A percentile compares a stretch with the other conserved stretches of the same genome.
Evolutionary conservation across 176 grass and related monocot species (phyloP).

Genomic region (Oryza australiensis): DNA sequence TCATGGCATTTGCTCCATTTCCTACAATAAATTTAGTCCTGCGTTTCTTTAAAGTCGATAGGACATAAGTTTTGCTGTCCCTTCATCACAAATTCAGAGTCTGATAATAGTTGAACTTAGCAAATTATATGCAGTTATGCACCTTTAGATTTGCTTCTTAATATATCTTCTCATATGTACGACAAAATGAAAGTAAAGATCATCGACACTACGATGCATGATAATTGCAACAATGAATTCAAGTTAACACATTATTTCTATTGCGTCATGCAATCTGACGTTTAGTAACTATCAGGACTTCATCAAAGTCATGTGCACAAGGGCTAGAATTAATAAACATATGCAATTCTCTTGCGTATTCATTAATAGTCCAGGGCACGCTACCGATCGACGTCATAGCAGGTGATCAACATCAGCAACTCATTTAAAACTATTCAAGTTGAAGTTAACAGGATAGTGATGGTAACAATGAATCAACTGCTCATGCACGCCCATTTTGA

Average conservation of each 20-base stretch:
- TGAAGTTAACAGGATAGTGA: not conserved
- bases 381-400: not conserved
- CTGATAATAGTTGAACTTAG: not conserved
- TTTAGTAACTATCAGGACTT: constrained; percentile 16
- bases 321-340: not conserved
- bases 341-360: not conserved
- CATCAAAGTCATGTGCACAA: constrained; percentile 22
- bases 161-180: not conserved
- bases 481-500: constrained; percentile 11
- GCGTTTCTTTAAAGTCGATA: not conserved
- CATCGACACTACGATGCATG: not conserved
- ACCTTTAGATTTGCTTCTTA: not conserved
- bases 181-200: not conserved
- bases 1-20: not conserved
- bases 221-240: not conserved
- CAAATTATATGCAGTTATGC: not conserved
- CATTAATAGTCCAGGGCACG: not conserved
- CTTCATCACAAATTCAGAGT: not conserved
- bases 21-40: not conserved
- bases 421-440: not conserved
- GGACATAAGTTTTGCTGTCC: not conserved
- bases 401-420: not conserved
- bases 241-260: not conserved
- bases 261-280: not conserved
- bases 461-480: not conserved